Evolutionary conservation across 208 protist species (phyloP).

Genomic region (Porcisia deanei): DNA sequence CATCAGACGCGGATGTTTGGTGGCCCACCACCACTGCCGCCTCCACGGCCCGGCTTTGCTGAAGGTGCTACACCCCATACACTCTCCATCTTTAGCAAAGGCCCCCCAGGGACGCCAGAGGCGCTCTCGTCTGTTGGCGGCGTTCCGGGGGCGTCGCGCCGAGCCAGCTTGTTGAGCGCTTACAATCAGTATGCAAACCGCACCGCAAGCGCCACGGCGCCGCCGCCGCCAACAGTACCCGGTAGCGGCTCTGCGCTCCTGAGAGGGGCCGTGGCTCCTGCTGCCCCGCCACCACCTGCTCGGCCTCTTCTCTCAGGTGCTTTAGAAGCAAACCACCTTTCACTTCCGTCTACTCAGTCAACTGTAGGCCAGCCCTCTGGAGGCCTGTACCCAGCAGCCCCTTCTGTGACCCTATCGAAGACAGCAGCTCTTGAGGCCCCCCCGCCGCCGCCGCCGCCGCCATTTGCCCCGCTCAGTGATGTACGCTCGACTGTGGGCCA

Average conservation of each 20-base stretch:
- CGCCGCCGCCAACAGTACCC: neutral
- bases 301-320: neutral
- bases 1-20: neutral
- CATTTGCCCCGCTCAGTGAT: neutral
- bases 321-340: conserved; percentile 1
- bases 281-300: neutral
- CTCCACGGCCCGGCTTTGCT: neutral
- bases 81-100: conserved; percentile 11
- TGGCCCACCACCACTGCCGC: conserved; percentile 23
- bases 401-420: neutral
- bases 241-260: neutral
- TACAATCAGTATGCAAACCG: conserved; percentile 27
- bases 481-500: conserved; percentile 1
- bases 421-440: conserved; percentile 8
- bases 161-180: conserved; percentile 17
- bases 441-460: neutral
- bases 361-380: neutral
- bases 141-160: conserved; percentile 3
- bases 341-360: neutral
- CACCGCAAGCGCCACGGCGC: neutral
- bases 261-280: neutral
- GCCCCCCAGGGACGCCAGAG: neutral
- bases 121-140: neutral
- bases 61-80: conserved; percentile 1
- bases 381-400: neutral